A percentile compares a stretch with the other conserved stretches of the same genome.
Conservation (phyloP, 2,329 filamentous ascomycete species). For the Sclerotinia sclerotiorum region DNA sequence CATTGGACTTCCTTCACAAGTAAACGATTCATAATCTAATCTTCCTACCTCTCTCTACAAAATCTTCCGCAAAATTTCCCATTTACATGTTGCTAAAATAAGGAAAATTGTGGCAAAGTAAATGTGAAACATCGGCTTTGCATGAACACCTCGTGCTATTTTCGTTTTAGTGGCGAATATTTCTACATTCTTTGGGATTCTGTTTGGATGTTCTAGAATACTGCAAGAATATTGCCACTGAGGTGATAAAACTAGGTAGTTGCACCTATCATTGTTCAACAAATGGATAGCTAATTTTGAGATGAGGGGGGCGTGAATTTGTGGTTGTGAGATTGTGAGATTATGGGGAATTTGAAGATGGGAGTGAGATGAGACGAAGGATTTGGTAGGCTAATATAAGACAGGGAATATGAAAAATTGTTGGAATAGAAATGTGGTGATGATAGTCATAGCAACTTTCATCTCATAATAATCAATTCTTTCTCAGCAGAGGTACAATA, state of each 20-base stretch:
- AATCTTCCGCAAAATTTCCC: too few species aligned
- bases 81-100: neutral
- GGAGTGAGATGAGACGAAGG: neutral
- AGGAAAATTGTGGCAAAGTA: neutral
- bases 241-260: too few species aligned
- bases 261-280: too few species aligned
- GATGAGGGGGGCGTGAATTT: too few species aligned
- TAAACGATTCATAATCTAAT: too few species aligned
- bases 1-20: too few species aligned
- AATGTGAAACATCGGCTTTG: neutral
- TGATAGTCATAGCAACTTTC: neutral
- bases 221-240: neutral
- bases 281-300: neutral
- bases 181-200: neutral
- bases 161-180: neutral
- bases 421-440: too few species aligned
- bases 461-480: neutral
- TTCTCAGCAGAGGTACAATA: neutral
- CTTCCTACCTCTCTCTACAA: too few species aligned
- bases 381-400: too few species aligned
- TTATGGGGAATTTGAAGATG: neutral
- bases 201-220: too few species aligned
- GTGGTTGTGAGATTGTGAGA: too few species aligned
- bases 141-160: neutral
- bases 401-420: too few species aligned